Evolutionary conservation across 164 flowering plant genomes (phyloP), one percentile per base, ranked within the genome.

Genomic region (Vitis cinerea): DNA sequence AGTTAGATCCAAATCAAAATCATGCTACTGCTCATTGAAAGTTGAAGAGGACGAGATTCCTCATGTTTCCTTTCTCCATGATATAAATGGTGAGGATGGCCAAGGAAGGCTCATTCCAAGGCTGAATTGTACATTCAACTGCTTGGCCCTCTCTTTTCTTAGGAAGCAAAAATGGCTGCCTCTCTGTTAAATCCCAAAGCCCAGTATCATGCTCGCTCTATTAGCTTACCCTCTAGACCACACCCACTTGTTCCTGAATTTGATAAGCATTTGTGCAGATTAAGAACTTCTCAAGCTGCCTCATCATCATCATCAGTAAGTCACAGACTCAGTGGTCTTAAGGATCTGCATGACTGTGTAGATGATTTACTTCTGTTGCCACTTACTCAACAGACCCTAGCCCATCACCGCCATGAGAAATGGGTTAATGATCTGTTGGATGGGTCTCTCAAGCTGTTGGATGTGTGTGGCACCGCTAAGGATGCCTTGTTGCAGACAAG

Each of bases 391-490:
- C 69, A 68, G 44, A 47, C 63, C 59, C 47, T 77, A 5, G 57
- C 58, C 8, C 31, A 53, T 31, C 58, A 50, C 61, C 31, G 68
- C n/a, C 3, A 73, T 9, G 15, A 59, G 57, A 62, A 57, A 61
- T 63, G 55, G 44, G 66, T 67, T 9, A 75, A 77, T 44, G 61
- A 73, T 47, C 10, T 68, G 3, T 47, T 81, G 23, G 78, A 81
- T 67, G 79, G 73, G 31, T 78, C 81, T 72, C 75, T 81, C n/a
- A 72, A 69, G 76, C 57, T 80, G 49, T 67, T 83, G 72, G 86
- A 83, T 59, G 58, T 70, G 2, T 80, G 78, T 49, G 53, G 55
- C 54, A 59, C 49, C 12, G 61, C 72, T 44, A 81, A 59, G 56
- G 83, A 81, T 74, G 75, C 75, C 37, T 29, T 79, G 65, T 64